Percentiles rank a stretch among this genome's conserved stretches.
phyloP scores from a whole-genome alignment of 768 basidiomycete genomes.

The Rhodotorula toruloides region DNA sequence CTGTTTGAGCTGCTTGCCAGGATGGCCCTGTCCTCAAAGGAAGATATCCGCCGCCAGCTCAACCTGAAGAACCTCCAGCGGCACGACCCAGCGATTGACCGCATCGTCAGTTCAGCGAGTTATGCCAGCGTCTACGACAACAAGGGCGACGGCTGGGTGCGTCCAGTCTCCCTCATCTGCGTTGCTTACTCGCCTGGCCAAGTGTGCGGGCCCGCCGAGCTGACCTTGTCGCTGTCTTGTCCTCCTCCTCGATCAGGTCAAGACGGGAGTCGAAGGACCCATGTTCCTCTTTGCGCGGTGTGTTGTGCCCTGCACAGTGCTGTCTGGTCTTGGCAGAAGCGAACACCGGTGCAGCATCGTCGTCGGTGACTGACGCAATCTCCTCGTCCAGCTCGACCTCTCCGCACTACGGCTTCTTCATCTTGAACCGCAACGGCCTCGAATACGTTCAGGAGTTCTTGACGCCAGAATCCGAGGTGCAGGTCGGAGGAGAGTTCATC shows the following conservation, averaged over 20 bases:
- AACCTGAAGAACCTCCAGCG: conserved; percentile 33
- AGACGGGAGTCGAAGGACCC: conserved; percentile 40
- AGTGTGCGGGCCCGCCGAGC: background rate
- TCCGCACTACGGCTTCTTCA: conserved; percentile 41
- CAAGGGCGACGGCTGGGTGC: conserved; percentile 25
- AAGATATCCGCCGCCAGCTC: conserved; percentile 19
- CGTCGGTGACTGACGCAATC: background rate
- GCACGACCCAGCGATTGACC: conserved; percentile 23
- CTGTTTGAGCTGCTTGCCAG: too few relatives aligned
- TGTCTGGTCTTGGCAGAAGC: background rate
- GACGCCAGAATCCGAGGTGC: conserved; percentile 34
- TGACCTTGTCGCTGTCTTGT: too few relatives aligned
- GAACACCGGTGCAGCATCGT: background rate
- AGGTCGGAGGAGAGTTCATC: conserved; percentile 38
- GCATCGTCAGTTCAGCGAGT: conserved; percentile 10
- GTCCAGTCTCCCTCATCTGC: background rate
- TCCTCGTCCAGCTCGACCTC: conserved; percentile 15
- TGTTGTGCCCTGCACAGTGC: background rate
- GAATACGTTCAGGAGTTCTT: conserved; percentile 41
- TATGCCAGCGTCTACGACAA: conserved; percentile 31
- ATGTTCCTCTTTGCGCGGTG: conserved; percentile 42
- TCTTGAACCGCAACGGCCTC: conserved; percentile 40
- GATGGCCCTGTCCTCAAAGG: conserved; percentile 1
- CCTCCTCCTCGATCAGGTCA: conserved; percentile 23
- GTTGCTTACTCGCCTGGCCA: background rate